Conservation (phyloP, 495 filamentous ascomycete species). For the Sphaerosporella brunnea region DNA sequence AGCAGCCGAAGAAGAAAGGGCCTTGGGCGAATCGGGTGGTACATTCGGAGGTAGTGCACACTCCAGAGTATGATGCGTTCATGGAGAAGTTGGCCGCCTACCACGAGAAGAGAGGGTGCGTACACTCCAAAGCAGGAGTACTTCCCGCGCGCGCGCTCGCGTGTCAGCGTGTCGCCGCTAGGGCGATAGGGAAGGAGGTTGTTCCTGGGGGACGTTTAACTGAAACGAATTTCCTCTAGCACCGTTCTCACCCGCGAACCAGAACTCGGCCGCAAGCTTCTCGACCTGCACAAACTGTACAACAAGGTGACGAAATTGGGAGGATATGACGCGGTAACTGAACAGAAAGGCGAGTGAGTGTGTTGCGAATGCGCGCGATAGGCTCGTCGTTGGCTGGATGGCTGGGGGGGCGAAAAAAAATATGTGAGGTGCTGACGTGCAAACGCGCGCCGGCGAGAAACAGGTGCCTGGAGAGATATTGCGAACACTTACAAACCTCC, state of each 20-base stretch:
- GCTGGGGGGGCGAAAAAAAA: no score
- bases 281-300: slow-evolving; percentile 56
- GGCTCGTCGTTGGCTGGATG: neutral
- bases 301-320: slow-evolving; percentile 49
- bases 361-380: neutral
- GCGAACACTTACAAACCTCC: slow-evolving; percentile 46
- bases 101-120: slow-evolving; percentile 53
- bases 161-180: no score
- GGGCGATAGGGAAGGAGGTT: no score
- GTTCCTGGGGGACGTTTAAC: no score
- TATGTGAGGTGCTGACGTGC: no score
- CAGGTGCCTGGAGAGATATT: slow-evolving; percentile 53
- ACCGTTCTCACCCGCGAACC: slow-evolving; percentile 56
- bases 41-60: slow-evolving; percentile 34
- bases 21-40: slow-evolving; percentile 29
- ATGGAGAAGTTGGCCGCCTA: slow-evolving; percentile 46
- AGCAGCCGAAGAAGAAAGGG: slow-evolving; percentile 17
- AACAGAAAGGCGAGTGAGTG: slow-evolving; percentile 41
- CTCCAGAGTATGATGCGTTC: slow-evolving; percentile 50
- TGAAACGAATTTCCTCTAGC: slow-evolving; percentile 22
- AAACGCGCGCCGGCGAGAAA: no score
- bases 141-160: no score
- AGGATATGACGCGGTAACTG: slow-evolving; percentile 64
- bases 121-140: no score
- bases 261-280: slow-evolving; percentile 48